Evolutionary conservation across 805 yeast genomes (phyloP), one percentile per base, ranked within the genome.

Genomic region (Candida ipomoeae): DNA sequence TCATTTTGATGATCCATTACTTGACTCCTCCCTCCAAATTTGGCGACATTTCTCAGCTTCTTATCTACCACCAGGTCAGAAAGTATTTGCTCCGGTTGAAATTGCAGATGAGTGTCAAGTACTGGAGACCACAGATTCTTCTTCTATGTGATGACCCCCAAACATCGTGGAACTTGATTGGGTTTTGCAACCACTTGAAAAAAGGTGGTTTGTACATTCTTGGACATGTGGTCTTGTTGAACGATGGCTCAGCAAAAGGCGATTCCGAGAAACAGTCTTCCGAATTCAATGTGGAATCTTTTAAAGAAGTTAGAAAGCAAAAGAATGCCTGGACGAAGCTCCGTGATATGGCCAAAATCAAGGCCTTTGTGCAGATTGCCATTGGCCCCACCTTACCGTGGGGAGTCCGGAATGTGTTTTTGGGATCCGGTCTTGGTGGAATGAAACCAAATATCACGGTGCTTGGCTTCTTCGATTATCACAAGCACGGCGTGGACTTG

Each of bases 361-460:
- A 94, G 64, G 98, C 97, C 0, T 94, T 94, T 75, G 94, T 94
- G 6, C 99, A 94, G 63, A 82, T 94, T 44, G 88, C 92, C 1
- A 78, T 90, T 10, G 96, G 96, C 0, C 91, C 96, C 0, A 79
- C 86, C 1, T 74, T 94, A 39, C 85, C 90, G 0, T 92, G 98
- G 97, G 98, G 99, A 23, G 95, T 89, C 0, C 75, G 99, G 54
- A 92, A 92, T 63, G 90, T 94, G 8, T 90, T 81, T 52, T 66
- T 92, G 52, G 97, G 97, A 0, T 87, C 96, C 2, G 99, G 99
- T 0, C 73, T 94, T n/a, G 99, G 99, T 6, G 97, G 97, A 11
- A 94, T 94, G 99, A 85, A 82, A 60, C 99, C 99, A 1, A 94
- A 94, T 63, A 91, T 94, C 47, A 89, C 97, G 0, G 95, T 94